Conservation (phyloP, 108 stramenopile genomes). For the Cylindrotheca fusiformis region DNA sequence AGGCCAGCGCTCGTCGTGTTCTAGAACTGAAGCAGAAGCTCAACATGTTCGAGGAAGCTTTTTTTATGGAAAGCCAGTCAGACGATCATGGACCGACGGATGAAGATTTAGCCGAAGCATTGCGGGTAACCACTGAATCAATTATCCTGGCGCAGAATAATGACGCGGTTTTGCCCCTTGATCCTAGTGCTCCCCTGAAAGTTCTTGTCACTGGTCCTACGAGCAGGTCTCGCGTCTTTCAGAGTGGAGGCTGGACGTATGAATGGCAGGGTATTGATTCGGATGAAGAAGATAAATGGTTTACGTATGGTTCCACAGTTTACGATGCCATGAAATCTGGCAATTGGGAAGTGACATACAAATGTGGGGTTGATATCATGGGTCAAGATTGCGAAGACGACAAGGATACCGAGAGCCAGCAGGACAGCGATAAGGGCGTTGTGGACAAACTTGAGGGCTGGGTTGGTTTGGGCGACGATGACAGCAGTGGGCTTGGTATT, state of each 20-base stretch:
- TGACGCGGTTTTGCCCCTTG: constrained; percentile 33
- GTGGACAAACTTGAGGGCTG: constrained; percentile 21
- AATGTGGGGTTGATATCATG: constrained; percentile 51
- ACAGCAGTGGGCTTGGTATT: constrained; percentile 14
- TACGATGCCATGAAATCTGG: constrained; percentile 26
- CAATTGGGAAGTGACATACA: constrained; percentile 30
- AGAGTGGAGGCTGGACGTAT: constrained; percentile 76
- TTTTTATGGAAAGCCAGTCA: constrained; percentile 21
- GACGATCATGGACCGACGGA: constrained; percentile 26
- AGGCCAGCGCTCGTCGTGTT: constrained; percentile 51
- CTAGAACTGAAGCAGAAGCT: constrained; percentile 66
- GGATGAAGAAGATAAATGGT: constrained; percentile 35
- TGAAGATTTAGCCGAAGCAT: constrained; percentile 38
- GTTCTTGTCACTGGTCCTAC: constrained; percentile 81
- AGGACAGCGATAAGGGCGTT: constrained; percentile 13
- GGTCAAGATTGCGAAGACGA: constrained; percentile 35
- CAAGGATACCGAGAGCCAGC: constrained; percentile 2
- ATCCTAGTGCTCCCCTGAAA: constrained; percentile 11
- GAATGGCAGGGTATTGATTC: constrained; percentile 77
- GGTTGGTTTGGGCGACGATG: constrained; percentile 30
- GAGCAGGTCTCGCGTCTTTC: constrained; percentile 47
- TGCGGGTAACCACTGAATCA: constrained; percentile 59
- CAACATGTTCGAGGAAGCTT: constrained; percentile 62
- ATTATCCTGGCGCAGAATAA: constrained; percentile 71
- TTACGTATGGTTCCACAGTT: constrained; percentile 42